Evolutionary conservation across 208 protist genomes (phyloP).

Genomic region (Acanthamoeba sp.): DNA sequence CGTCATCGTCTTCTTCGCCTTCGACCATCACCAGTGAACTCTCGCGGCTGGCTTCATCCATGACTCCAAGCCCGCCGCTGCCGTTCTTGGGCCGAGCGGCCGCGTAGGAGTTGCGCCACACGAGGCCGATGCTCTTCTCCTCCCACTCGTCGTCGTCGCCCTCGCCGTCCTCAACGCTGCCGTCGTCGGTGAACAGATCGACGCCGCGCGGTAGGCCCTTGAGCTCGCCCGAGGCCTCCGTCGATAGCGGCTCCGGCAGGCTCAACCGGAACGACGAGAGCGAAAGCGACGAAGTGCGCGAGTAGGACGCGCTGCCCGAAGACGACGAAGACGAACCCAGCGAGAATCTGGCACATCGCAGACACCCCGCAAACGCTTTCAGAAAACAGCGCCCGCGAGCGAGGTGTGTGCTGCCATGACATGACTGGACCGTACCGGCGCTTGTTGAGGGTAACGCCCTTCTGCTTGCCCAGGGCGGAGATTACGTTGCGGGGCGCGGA

Average conservation of each 20-base stretch:
- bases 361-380: not conserved
- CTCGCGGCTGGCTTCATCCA: not conserved
- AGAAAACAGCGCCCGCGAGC: not conserved
- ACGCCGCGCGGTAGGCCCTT: not conserved
- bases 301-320: not conserved
- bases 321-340: slow-evolving; percentile 39
- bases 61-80: not conserved
- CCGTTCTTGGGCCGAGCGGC: not conserved
- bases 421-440: not conserved
- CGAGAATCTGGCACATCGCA: not conserved
- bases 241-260: slow-evolving; percentile 40
- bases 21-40: slow-evolving; percentile 21
- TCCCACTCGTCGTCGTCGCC: slow-evolving; percentile 22
- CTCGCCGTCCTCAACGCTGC: not conserved
- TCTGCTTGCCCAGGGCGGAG: slow-evolving; percentile 32
- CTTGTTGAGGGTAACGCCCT: slow-evolving; percentile 43
- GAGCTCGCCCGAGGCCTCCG: not conserved
- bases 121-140: slow-evolving; percentile 63
- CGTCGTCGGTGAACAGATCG: not conserved
- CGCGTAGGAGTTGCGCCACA: slow-evolving; percentile 6
- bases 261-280: slow-evolving; percentile 45
- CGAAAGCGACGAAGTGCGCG: slow-evolving; percentile 12
- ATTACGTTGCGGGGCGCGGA: slow-evolving; percentile 21
- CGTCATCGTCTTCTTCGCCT: not conserved
- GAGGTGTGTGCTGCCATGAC: not conserved